Percentiles rank a stretch among this genome's conserved stretches.
phyloP scores from a whole-genome alignment of 768 basidiomycete species.

The Harrya chromipes region DNA sequence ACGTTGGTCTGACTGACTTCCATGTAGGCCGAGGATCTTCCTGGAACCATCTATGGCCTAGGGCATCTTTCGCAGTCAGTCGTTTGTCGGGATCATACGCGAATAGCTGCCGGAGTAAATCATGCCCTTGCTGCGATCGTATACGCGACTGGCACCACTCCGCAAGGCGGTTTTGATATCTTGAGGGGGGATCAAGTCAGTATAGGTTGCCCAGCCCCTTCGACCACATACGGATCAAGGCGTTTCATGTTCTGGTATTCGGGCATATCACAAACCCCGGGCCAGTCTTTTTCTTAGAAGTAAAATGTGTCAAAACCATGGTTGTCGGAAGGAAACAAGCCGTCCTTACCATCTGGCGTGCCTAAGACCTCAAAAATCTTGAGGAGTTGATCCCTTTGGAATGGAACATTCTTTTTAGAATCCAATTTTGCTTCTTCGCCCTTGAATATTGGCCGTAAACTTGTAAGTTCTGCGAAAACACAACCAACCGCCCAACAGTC shows the following conservation, averaged over 20 bases:
- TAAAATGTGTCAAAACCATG: constrained; percentile 1
- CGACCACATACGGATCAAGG: constrained; percentile 59
- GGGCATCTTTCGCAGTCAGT: constrained; percentile 76
- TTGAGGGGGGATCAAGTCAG: constrained; percentile 30
- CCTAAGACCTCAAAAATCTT: constrained; percentile 97
- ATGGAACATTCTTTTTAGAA: constrained; percentile 95
- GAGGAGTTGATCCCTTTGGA: constrained; percentile 91
- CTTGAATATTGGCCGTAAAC: constrained; percentile 95
- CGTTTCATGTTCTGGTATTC: constrained; percentile 83
- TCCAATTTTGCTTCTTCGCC: constrained; percentile 98
- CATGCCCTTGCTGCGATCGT: constrained; percentile 61
- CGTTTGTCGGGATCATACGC: constrained; percentile 87
- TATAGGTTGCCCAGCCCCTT: not conserved
- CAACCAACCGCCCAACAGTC: constrained; percentile 99
- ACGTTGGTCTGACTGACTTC: constrained; percentile 56
- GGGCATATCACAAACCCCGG: constrained; percentile 78
- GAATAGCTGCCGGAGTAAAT: constrained; percentile 84
- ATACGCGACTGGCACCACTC: constrained; percentile 76
- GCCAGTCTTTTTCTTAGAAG: constrained; percentile 81
- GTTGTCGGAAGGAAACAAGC: not conserved
- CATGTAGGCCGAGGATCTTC: constrained; percentile 84
- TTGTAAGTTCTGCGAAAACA: constrained; percentile 94
- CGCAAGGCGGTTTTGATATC: constrained; percentile 57
- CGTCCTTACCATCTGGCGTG: constrained; percentile 66
- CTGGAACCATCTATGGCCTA: constrained; percentile 88